phyloP scores from a whole-genome alignment of 2,329 filamentous ascomycete genomes.

The Beauveria australis region DNA sequence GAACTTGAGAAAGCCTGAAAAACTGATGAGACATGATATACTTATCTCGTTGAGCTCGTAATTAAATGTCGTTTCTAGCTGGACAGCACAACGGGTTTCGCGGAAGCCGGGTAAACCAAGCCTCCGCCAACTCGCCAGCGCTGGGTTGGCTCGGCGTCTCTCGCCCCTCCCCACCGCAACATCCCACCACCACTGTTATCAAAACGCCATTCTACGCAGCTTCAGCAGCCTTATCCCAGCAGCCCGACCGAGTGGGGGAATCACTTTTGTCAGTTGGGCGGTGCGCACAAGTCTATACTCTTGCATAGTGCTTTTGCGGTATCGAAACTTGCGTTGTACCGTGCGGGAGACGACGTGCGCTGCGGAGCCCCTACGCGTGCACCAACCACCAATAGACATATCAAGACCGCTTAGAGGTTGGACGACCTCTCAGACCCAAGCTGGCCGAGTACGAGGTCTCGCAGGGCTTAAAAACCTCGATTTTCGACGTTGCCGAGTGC shows the following conservation, averaged over 20 bases:
- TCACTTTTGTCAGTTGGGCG: background rate
- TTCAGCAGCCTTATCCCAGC: slow-evolving; percentile 10
- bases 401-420: background rate
- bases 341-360: slow-evolving; percentile 7
- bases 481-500: background rate
- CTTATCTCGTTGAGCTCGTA: background rate
- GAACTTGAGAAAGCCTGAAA: background rate
- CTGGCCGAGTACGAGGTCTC: background rate
- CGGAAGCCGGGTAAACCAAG: slow-evolving; percentile 12
- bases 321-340: background rate
- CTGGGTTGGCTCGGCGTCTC: background rate
- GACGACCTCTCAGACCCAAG: background rate
- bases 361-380: slow-evolving; percentile 2
- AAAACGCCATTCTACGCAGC: slow-evolving; percentile 9
- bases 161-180: slow-evolving; percentile 12
- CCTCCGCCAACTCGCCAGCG: slow-evolving; percentile 5
- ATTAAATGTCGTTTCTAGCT: background rate
- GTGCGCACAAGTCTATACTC: background rate
- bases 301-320: background rate
- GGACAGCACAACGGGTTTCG: background rate
- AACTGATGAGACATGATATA: background rate
- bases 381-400: background rate
- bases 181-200: slow-evolving; percentile 8
- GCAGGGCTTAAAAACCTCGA: background rate
- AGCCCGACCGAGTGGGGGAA: background rate